phyloP scores from a whole-genome alignment of 177 flowering plant genomes.

The Vitis hybrid region DNA sequence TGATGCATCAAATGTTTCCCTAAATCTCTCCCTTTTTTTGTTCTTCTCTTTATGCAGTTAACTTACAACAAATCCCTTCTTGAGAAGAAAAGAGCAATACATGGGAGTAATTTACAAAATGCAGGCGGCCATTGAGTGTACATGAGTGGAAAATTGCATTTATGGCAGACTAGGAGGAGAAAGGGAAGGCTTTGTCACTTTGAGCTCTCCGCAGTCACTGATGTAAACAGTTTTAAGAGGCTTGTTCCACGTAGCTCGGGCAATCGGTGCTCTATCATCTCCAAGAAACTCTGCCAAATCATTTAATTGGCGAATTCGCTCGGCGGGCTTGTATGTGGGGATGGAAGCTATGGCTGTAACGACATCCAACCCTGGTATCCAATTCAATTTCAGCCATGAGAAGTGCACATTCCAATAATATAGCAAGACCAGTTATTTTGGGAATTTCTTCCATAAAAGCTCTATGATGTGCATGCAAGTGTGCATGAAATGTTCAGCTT shows the following conservation, averaged over 20 bases:
- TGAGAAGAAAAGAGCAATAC: no score
- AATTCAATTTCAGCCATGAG: slow-evolving; percentile 9
- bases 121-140: slow-evolving; percentile 1
- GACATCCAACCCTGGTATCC: slow-evolving; percentile 78
- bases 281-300: slow-evolving; percentile 86
- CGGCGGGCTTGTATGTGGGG: slow-evolving; percentile 83
- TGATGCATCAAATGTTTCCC: no score
- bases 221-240: slow-evolving; percentile 85
- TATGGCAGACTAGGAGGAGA: slow-evolving; percentile 73
- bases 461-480: no score
- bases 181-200: slow-evolving; percentile 79
- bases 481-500: background rate
- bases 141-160: slow-evolving; percentile 1
- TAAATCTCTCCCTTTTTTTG: no score
- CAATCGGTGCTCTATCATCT: slow-evolving; percentile 90
- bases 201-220: slow-evolving; percentile 86
- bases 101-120: no score
- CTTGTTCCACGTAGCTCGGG: slow-evolving; percentile 79
- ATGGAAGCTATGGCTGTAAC: slow-evolving; percentile 78
- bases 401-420: background rate
- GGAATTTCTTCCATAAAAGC: no score
- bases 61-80: no score
- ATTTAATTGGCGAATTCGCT: slow-evolving; percentile 77
- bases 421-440: background rate
- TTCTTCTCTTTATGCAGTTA: no score